Percentiles rank a stretch among this genome's conserved stretches.
These are phyloP conservation scores for Chlorella sp. DNA, from an alignment of 139 green algal species.

Conservation along the genomic window DNA sequence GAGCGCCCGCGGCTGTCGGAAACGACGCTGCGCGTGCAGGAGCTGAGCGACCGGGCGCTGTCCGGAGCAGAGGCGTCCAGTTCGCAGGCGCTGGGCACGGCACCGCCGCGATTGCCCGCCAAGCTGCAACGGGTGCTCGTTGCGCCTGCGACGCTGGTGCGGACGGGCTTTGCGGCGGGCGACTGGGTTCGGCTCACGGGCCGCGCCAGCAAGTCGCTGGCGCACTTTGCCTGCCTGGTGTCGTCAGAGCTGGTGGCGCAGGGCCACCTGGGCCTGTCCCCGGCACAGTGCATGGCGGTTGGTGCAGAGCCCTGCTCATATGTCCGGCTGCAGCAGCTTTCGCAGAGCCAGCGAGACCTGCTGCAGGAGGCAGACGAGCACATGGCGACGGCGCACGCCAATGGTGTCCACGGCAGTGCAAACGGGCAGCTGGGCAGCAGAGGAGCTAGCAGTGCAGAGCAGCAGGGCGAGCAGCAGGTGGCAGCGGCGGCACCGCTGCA, in stretches of 20 bases:
- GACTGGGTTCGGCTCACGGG: slow-evolving; percentile 15
- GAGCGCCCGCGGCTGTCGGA: not conserved
- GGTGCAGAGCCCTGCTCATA: slow-evolving; percentile 7
- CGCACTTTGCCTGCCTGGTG: slow-evolving; percentile 20
- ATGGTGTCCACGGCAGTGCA: slow-evolving; percentile 19
- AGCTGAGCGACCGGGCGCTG: not conserved
- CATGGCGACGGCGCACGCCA: slow-evolving; percentile 48
- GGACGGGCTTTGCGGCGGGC: slow-evolving; percentile 1
- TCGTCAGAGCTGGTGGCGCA: not conserved
- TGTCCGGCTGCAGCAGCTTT: slow-evolving; percentile 23
- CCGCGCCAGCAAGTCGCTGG: not conserved
- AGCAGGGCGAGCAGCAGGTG: not conserved
- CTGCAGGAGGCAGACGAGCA: slow-evolving; percentile 45
- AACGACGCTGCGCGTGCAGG: slow-evolving; percentile 15
- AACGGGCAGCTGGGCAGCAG: not conserved
- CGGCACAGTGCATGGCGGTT: not conserved
- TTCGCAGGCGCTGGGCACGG: too few species aligned
- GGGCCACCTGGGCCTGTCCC: slow-evolving; percentile 17
- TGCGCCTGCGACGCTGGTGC: slow-evolving; percentile 15
- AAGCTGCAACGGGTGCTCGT: slow-evolving; percentile 19
- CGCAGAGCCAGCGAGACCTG: slow-evolving; percentile 6
- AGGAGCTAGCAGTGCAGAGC: not conserved
- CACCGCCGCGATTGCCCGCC: slow-evolving; percentile 1
- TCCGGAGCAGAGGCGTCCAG: too few species aligned
- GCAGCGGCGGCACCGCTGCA: not conserved